Percentiles rank a stretch among this genome's conserved stretches.
Evolutionary conservation across 495 filamentous ascomycete species (phyloP).

Genomic region (Darksidea phi): DNA sequence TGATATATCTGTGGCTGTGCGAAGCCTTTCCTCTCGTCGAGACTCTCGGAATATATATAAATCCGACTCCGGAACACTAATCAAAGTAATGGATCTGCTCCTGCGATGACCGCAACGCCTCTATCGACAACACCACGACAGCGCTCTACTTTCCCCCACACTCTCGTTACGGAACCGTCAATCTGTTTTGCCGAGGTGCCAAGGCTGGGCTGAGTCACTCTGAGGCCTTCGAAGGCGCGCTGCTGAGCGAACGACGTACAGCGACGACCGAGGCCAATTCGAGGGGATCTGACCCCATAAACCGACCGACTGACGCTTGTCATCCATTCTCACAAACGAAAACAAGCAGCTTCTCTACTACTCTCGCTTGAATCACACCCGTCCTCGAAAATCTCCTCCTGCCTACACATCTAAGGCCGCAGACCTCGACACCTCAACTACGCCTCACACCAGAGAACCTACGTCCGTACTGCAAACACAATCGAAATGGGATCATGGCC

Average conservation of each 20-base stretch:
- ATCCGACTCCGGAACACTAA: neutral
- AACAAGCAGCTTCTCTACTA: neutral
- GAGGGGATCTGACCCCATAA: neutral
- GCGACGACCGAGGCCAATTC: neutral
- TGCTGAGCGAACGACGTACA: neutral
- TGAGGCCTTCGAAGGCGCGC: neutral
- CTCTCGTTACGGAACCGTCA: neutral
- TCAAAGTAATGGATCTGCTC: neutral
- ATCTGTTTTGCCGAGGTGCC: neutral
- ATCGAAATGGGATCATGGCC: neutral
- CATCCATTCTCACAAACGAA: neutral
- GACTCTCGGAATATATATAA: conserved; percentile 1
- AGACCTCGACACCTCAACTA: neutral
- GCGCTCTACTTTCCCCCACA: neutral
- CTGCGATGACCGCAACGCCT: neutral
- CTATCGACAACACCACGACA: neutral
- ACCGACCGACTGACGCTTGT: neutral
- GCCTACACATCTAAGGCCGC: neutral
- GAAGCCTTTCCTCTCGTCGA: neutral
- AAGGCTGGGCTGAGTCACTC: neutral
- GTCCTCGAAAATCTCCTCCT: neutral
- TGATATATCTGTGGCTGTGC: neutral
- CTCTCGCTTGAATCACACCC: neutral
- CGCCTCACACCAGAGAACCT: neutral
- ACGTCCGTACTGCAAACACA: neutral